A percentile compares a stretch with the other conserved stretches of the same genome.
Conservation (phyloP, 495 filamentous ascomycete genomes). For the Podospora pseudocomata region DNA sequence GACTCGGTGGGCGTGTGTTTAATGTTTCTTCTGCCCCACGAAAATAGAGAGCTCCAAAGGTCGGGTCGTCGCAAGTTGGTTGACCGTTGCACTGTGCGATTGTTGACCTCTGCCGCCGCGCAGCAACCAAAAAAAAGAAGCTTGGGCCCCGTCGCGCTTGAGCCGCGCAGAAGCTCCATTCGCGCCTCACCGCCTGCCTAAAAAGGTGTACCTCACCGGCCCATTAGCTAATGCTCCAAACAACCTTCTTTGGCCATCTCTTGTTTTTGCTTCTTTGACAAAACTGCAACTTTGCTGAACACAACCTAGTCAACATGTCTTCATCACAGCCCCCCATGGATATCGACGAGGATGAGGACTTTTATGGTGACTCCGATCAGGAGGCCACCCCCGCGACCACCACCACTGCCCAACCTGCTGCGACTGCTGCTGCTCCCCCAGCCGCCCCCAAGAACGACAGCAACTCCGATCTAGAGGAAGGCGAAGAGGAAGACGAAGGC, state of each 20-base stretch:
- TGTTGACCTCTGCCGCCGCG: not conserved
- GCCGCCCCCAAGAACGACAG: conserved; percentile 25
- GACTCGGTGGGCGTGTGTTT: conserved; percentile 5
- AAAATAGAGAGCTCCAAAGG: not conserved
- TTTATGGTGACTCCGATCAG: conserved; percentile 56
- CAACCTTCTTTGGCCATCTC: not conserved
- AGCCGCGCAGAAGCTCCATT: not conserved
- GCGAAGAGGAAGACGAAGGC: conserved; percentile 64
- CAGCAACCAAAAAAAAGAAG: conserved; percentile 8
- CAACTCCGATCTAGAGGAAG: conserved; percentile 53
- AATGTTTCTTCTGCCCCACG: conserved; percentile 22
- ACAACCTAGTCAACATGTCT: not conserved
- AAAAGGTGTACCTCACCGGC: conserved; percentile 8
- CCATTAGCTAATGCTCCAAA: conserved; percentile 28
- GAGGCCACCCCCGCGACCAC: conserved; percentile 27
- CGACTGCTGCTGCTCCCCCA: conserved; percentile 14
- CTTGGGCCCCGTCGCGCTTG: conserved; percentile 18
- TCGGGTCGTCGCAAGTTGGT: conserved; percentile 8
- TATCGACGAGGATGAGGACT: conserved; percentile 66
- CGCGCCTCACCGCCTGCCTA: conserved; percentile 30
- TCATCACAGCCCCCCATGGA: conserved; percentile 48
- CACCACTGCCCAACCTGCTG: conserved; percentile 15
- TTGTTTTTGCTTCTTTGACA: conserved; percentile 1
- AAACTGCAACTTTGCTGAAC: not conserved
- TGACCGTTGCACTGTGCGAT: not conserved